A percentile compares a stretch with the other conserved stretches of the same genome.
Evolutionary conservation across 2,329 filamentous ascomycete genomes (phyloP).

Genomic region (Knoxdaviesia capensis): DNA sequence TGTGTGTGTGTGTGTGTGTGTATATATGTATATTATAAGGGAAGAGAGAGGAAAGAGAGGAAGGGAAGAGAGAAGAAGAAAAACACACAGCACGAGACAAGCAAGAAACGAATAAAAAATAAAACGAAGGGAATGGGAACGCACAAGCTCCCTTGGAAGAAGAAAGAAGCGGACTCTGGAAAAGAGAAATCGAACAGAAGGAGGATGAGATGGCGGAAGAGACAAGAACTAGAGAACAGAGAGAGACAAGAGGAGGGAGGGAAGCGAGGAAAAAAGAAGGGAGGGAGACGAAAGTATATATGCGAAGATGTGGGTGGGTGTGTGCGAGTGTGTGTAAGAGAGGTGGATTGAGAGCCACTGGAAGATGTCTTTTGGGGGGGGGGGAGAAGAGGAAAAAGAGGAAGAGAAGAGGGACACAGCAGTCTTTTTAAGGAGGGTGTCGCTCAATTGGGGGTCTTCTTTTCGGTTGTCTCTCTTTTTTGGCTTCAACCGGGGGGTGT

Average conservation of each 20-base stretch:
- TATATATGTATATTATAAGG: background rate
- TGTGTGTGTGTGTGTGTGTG: constrained; percentile 1
- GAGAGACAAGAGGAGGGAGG: background rate
- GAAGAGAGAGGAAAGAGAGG: background rate
- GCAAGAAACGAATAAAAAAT: background rate
- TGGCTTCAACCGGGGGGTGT: no score
- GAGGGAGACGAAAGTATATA: background rate
- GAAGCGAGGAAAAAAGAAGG: background rate
- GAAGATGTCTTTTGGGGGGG: no score
- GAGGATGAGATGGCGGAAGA: no score
- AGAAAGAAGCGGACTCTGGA: no score
- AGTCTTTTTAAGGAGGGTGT: no score
- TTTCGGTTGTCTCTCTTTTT: no score
- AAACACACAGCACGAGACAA: background rate
- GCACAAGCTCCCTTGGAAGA: no score
- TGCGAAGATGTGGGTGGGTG: background rate
- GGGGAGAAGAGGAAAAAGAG: no score
- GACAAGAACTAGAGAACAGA: background rate
- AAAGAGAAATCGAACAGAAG: no score
- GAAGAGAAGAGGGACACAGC: no score
- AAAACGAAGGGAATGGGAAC: background rate
- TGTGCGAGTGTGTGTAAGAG: background rate
- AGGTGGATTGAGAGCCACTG: no score
- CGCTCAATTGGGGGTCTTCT: no score
- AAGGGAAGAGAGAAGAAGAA: background rate